Evolutionary conservation across 148 eudicot species (phyloP).

Genomic region (Persicaria maculosa): DNA sequence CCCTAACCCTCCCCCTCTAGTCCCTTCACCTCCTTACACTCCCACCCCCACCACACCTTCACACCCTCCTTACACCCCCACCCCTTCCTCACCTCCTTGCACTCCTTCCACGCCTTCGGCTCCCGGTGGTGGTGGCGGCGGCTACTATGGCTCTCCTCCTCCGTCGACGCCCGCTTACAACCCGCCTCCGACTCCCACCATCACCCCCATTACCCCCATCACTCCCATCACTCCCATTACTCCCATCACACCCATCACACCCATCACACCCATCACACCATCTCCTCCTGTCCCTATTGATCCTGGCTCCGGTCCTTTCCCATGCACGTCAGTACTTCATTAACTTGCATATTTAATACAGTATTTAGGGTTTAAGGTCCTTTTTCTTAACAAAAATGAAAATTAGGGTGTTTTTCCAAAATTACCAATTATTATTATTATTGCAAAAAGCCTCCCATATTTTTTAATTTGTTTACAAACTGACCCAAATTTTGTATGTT

Average conservation of each 20-base stretch:
- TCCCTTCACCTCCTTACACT: background rate
- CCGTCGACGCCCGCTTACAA: slow-evolving; percentile 1
- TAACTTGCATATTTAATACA: background rate
- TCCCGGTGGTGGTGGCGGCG: slow-evolving; percentile 18
- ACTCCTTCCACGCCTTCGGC: slow-evolving; percentile 18
- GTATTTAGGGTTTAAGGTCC: too few species aligned
- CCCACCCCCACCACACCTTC: background rate
- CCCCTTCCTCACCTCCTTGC: slow-evolving; percentile 17
- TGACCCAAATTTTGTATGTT: background rate
- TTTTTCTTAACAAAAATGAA: too few species aligned
- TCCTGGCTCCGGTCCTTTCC: slow-evolving; percentile 25
- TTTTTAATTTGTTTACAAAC: background rate
- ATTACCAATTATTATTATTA: too few species aligned
- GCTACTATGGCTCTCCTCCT: slow-evolving; percentile 23
- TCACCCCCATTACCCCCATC: slow-evolving; percentile 15
- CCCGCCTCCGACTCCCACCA: slow-evolving; percentile 17
- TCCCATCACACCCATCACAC: background rate
- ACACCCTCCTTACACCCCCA: background rate
- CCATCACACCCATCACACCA: slow-evolving; percentile 12
- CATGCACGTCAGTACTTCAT: slow-evolving; percentile 64
- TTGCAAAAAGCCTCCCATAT: background rate
- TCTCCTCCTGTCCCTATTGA: slow-evolving; percentile 25
- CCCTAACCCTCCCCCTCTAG: background rate
- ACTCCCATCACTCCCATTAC: background rate
- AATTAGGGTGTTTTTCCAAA: too few species aligned